Evolutionary conservation across 2,329 filamentous ascomycete genomes (phyloP).

Genomic region (Clarireedia homoeocarpa): DNA sequence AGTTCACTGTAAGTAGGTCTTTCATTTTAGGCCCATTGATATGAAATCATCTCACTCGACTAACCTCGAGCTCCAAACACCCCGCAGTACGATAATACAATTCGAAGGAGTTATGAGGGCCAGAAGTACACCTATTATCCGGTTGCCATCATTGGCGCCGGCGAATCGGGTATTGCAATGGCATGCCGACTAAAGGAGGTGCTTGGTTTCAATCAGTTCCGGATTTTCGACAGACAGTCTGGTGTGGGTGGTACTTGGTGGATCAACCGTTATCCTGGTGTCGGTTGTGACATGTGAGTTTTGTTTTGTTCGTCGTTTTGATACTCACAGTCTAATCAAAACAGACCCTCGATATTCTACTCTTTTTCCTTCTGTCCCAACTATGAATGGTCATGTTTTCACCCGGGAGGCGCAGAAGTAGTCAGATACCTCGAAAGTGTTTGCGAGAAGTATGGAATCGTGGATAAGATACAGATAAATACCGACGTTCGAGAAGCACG

Average conservation of each 20-base stretch:
- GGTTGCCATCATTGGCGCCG: conserved; percentile 49
- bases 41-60: too few species aligned
- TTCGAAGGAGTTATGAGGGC: conserved; percentile 34
- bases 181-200: conserved; percentile 46
- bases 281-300: conserved; percentile 42
- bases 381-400: conserved; percentile 48
- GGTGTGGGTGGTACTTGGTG: conserved; percentile 48
- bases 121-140: conserved; percentile 31
- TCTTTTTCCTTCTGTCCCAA: conserved; percentile 55
- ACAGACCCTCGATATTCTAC: conserved; percentile 48
- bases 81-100: conserved; percentile 25
- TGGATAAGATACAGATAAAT: conserved; percentile 50
- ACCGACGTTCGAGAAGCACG: conserved; percentile 45
- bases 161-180: conserved; percentile 51
- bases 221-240: conserved; percentile 48
- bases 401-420: conserved; percentile 53
- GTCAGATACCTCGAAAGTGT: conserved; percentile 45
- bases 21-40: neutral
- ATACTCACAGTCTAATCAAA: conserved; percentile 9
- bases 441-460: conserved; percentile 45
- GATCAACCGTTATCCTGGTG: conserved; percentile 50
- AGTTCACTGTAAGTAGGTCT: neutral
- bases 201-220: conserved; percentile 48
- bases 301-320: neutral
- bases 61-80: neutral